Evolutionary conservation across 768 basidiomycete species (phyloP), one percentile per base, ranked within the genome.

Genomic region (Mycena vitilis): DNA sequence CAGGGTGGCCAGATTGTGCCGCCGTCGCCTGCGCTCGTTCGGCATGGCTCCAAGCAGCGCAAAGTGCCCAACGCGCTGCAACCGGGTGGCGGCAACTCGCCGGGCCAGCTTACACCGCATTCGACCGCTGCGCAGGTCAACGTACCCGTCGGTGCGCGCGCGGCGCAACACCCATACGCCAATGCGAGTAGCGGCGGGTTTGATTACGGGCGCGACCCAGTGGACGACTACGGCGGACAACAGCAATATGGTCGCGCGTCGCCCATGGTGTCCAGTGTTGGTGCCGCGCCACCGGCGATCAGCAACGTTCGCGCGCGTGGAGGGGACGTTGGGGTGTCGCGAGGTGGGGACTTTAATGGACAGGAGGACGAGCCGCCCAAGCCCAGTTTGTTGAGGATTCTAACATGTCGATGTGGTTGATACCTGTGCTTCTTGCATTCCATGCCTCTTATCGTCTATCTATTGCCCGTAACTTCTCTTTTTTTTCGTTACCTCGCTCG

Each of bases 321-420:
- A 60, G 92, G 90, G 42, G 90, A 92, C 77, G 82, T 87, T 22
- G 91, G 92, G 51, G 84, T 86, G 67, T 86, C 89, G 60, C 87
- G 88, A 74, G 87, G 82, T 70, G 89, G 81, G 63, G 88, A 83
- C 71, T 91, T 83, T 68, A 78, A 87, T 73, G 85, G 87, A 49
- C 87, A 91, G 75, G 83, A 86, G 69, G 84, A 83, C 66, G 85
- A 88, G 68, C 82, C 80, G 65, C 87, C 85, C 67, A 86, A 87
- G 78, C 81, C 84, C 63, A 82, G 83, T 71, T 81, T 92, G 61
- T 83, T 91, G 83, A 85, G 86, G 79, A 87, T 94, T 70, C 79
- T 95, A 68, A 93, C 92, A 54, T 95, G 93, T 81, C 89, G 88
- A 75, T 95, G 94, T 82, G 90, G 88, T 73, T 86, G 79, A 82